phyloP scores from a whole-genome alignment of 192 early-diverging fungal genomes.

The Neocallimastix lanati region DNA sequence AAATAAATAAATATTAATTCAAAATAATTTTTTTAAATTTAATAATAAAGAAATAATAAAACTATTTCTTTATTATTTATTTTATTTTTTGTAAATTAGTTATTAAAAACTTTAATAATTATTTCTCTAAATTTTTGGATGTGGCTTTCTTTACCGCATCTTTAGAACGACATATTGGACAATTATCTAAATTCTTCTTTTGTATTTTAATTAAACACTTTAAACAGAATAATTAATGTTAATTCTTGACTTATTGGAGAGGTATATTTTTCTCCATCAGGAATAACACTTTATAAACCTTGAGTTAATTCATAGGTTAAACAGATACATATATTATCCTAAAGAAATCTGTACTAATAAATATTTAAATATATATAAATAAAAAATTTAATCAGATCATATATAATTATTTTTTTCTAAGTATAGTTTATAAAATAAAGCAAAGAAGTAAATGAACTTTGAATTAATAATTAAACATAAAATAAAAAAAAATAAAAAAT shows the following conservation, averaged over 20 bases:
- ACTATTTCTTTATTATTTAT: not conserved
- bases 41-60: too few relatives aligned
- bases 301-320: constrained; percentile 41
- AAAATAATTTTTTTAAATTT: too few relatives aligned
- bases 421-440: too few relatives aligned
- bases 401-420: too few relatives aligned
- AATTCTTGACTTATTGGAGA: constrained; percentile 65
- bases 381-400: too few relatives aligned
- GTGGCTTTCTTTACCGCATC: constrained; percentile 38
- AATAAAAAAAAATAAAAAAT: too few relatives aligned
- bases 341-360: constrained; percentile 23
- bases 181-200: constrained; percentile 36
- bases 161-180: constrained; percentile 51
- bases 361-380: too few relatives aligned
- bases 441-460: too few relatives aligned
- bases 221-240: constrained; percentile 56
- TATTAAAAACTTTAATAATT: not conserved
- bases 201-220: constrained; percentile 62
- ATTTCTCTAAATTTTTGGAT: not conserved
- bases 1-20: too few relatives aligned
- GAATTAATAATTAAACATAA: too few relatives aligned
- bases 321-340: constrained; percentile 24
- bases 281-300: constrained; percentile 47
- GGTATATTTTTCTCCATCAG: constrained; percentile 58
- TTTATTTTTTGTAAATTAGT: not conserved